Evolutionary conservation across 1,139 yeast genomes (phyloP).

Genomic region (Kluyveromyces marxianus): DNA sequence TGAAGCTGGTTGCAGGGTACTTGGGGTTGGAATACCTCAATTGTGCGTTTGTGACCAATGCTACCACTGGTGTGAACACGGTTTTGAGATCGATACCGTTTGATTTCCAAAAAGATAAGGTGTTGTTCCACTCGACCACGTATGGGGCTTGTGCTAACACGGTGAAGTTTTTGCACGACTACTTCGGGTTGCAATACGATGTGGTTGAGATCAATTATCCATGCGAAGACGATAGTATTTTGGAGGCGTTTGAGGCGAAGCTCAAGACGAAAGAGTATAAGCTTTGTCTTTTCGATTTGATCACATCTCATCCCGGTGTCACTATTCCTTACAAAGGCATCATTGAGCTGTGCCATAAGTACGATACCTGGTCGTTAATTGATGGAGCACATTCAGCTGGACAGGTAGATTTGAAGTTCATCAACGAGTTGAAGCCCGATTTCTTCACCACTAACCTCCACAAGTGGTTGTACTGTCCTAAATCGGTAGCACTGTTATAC

Average conservation of each 20-base stretch:
- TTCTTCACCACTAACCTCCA: slow-evolving; percentile 58
- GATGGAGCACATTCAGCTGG: slow-evolving; percentile 76
- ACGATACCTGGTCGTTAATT: slow-evolving; percentile 46
- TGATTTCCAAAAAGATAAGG: slow-evolving; percentile 41
- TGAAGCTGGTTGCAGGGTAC: slow-evolving; percentile 13
- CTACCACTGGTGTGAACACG: slow-evolving; percentile 55
- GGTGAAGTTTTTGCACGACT: slow-evolving; percentile 39
- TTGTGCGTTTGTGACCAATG: slow-evolving; percentile 38
- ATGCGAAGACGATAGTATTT: slow-evolving; percentile 39
- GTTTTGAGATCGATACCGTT: slow-evolving; percentile 42
- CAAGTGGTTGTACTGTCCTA: slow-evolving; percentile 60
- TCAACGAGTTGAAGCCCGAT: slow-evolving; percentile 43
- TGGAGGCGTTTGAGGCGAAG: slow-evolving; percentile 35
- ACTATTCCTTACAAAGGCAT: slow-evolving; percentile 49
- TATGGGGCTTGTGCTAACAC: slow-evolving; percentile 55
- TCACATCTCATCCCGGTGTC: slow-evolving; percentile 60
- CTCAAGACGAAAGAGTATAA: slow-evolving; percentile 20
- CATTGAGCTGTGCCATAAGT: slow-evolving; percentile 40
- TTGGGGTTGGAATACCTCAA: slow-evolving; percentile 14
- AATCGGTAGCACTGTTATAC: slow-evolving; percentile 54
- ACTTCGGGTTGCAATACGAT: slow-evolving; percentile 39
- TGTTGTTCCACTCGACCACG: slow-evolving; percentile 45
- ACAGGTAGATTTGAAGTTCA: slow-evolving; percentile 36
- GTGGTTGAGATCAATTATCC: slow-evolving; percentile 45
- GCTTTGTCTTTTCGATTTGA: slow-evolving; percentile 51